phyloP scores from a whole-genome alignment of 2,329 filamentous ascomycete species.

The Penicillium sp. region DNA sequence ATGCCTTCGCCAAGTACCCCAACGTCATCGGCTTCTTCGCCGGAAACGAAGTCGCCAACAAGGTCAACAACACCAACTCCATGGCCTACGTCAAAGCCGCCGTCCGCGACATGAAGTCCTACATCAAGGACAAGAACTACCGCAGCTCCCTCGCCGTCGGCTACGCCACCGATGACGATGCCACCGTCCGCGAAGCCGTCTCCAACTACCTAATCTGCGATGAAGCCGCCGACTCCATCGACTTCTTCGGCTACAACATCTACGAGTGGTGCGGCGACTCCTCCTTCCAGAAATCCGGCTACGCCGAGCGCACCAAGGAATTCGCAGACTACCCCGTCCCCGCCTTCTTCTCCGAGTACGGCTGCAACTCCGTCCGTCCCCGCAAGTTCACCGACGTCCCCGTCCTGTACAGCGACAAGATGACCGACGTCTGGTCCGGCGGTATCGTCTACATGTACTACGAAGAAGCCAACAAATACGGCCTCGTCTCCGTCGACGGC shows the following conservation, averaged over 20 bases:
- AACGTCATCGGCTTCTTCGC: slow-evolving; percentile 98
- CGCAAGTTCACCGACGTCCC: slow-evolving; percentile 83
- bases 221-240: slow-evolving; percentile 63
- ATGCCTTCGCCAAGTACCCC: slow-evolving; percentile 74
- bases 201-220: slow-evolving; percentile 96
- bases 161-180: slow-evolving; percentile 94
- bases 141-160: slow-evolving; percentile 76
- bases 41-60: slow-evolving; percentile 95
- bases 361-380: slow-evolving; percentile 73
- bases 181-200: slow-evolving; percentile 74
- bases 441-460: slow-evolving; percentile 99
- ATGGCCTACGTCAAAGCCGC: slow-evolving; percentile 97
- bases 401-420: slow-evolving; percentile 73
- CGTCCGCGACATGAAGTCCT: slow-evolving; percentile 90
- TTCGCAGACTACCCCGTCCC: slow-evolving; percentile 88
- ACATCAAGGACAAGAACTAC: slow-evolving; percentile 78
- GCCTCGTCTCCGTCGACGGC: slow-evolving; percentile 60
- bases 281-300: slow-evolving; percentile 72
- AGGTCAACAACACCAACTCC: slow-evolving; percentile 79
- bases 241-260: slow-evolving; percentile 99
- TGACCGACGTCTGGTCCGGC: slow-evolving; percentile 86
- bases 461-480: slow-evolving; percentile 86
- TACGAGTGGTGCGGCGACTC: slow-evolving; percentile 98
- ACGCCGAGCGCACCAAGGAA: slow-evolving; percentile 76
- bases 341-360: slow-evolving; percentile 98